Percentiles rank a stretch among this genome's conserved stretches.
phyloP scores from a whole-genome alignment of 352 stramenopile species.

The Phytophthora citricola region DNA sequence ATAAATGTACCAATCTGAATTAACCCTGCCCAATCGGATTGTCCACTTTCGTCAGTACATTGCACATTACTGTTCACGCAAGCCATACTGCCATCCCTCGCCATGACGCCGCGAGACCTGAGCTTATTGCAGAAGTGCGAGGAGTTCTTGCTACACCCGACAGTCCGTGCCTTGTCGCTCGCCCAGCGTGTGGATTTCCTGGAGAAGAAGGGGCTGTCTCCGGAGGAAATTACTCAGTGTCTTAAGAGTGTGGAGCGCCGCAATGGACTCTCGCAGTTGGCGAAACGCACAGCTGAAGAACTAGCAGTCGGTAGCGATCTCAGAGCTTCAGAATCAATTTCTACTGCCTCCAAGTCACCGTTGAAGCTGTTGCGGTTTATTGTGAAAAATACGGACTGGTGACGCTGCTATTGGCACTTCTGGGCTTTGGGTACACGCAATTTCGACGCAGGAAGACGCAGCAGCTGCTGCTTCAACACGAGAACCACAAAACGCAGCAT shows the following conservation, averaged over 20 bases:
- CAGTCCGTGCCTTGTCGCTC: constrained; percentile 66
- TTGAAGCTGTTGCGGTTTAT: constrained; percentile 29
- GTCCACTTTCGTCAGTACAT: neutral
- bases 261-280: constrained; percentile 61
- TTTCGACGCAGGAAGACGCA: constrained; percentile 34
- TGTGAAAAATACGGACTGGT: constrained; percentile 45
- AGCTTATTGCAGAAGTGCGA: constrained; percentile 67
- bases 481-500: constrained; percentile 27
- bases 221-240: constrained; percentile 69
- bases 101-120: constrained; percentile 34
- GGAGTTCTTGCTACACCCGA: constrained; percentile 73
- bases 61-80: constrained; percentile 18
- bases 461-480: constrained; percentile 37
- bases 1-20: neutral
- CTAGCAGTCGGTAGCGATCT: neutral
- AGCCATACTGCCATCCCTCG: constrained; percentile 9
- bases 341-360: constrained; percentile 17
- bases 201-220: constrained; percentile 75
- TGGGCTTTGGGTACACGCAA: constrained; percentile 45
- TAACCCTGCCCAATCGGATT: neutral
- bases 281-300: constrained; percentile 10
- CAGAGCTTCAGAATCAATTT: neutral
- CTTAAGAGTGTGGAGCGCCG: constrained; percentile 61
- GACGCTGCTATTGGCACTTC: constrained; percentile 37
- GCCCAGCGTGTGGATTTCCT: constrained; percentile 79